phyloP scores from a whole-genome alignment of 495 filamentous ascomycete species.

The Immersiella caudata region DNA sequence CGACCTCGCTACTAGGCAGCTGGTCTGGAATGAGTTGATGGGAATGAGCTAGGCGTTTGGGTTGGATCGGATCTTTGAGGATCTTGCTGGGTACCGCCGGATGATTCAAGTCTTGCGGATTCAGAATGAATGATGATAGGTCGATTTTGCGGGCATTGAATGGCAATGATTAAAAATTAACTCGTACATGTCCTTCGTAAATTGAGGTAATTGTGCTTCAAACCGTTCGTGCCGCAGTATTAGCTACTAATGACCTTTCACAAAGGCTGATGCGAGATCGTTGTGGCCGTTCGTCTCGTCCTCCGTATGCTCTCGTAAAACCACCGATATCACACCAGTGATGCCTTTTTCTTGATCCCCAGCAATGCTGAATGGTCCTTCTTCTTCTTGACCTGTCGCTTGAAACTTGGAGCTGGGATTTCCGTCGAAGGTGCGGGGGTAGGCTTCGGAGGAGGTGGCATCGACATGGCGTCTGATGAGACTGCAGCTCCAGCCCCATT shows the following conservation, averaged over 20 bases:
- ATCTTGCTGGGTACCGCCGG: neutral
- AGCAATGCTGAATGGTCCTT: slow-evolving; percentile 70
- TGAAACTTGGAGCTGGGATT: slow-evolving; percentile 70
- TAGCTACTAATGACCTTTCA: no score
- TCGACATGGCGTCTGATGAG: slow-evolving; percentile 38
- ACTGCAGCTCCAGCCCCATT: slow-evolving; percentile 12
- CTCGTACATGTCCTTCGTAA: neutral
- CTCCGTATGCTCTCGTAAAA: neutral
- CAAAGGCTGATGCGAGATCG: neutral
- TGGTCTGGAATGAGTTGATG: neutral
- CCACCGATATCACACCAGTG: slow-evolving; percentile 40
- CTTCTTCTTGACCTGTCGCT: slow-evolving; percentile 79
- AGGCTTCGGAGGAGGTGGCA: slow-evolving; percentile 30
- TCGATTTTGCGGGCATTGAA: neutral
- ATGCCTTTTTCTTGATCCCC: slow-evolving; percentile 90
- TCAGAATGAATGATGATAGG: slow-evolving; percentile 7
- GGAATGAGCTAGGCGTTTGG: slow-evolving; percentile 6
- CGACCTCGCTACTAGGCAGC: slow-evolving; percentile 2
- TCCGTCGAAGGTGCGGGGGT: slow-evolving; percentile 31
- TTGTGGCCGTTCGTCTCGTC: neutral
- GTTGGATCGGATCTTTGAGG: neutral
- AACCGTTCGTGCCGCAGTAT: no score
- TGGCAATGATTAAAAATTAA: neutral
- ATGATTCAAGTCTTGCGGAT: neutral
- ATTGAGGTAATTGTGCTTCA: neutral